Base-by-base conservation (phyloP, 164 flowering plant genomes). In the Annona cherimola region DNA sequence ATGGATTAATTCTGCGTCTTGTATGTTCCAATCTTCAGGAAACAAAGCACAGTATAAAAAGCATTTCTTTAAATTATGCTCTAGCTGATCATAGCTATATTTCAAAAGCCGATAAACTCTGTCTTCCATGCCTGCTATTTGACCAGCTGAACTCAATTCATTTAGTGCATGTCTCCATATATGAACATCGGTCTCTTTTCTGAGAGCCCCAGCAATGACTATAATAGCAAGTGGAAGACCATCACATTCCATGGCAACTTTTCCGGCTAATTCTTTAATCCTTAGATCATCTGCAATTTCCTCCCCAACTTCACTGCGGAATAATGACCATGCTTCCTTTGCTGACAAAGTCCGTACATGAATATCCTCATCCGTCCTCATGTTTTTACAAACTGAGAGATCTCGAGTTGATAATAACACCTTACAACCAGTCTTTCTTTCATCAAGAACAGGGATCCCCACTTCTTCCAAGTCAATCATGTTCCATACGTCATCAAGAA, bases 401-500 rank as follows among this genome's bases (percentile, higher is more conserved):
- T 14, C 6, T 7, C 70, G 40, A 45, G 70, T 68, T 3, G 70
- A 44, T n/a, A 68, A 68, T 5, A 50, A 12, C 5, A 68, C 45
- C 61, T 68, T 68, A 26, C 70, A 20, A 26, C 42, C n/a, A 46
- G n/a, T n/a, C n/a, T 46, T 68, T 3, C 8, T n/a, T 68, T 50
- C 41, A 68, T 26, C 5, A 19, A 2, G 42, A 39, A 14, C 20
- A 16, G 70, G 70, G 42, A 68, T n/a, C 0, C 70, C 70, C 1
- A 50, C 60, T 0, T 45, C 5, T 2, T 12, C 12, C 60, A 50
- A 35, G n/a, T 68, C 70, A 9, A 68, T 26, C 12, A 2, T 26
- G 1, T 68, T 19, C 70, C 70, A 68, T 2, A 68, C 40, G 35
- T 68, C 70, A 35, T 68, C 70, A 26, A 44, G n/a, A 16, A 66